A percentile compares a stretch with the other conserved stretches of the same genome.
Evolutionary conservation across 768 basidiomycete species (phyloP).

Genomic region (Xerocomus potaroensis): DNA sequence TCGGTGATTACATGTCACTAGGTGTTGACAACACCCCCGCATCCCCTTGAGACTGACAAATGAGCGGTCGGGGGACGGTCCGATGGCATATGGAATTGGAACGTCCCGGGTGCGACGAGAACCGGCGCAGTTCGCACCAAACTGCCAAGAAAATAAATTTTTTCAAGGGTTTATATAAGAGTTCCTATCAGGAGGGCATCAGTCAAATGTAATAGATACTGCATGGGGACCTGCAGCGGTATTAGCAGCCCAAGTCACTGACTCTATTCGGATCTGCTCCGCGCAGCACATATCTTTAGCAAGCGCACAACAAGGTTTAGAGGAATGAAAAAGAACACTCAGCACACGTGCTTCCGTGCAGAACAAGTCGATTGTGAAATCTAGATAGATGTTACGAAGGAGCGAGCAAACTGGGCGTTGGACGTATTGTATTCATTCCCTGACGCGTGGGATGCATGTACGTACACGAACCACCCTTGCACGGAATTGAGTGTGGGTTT

Average conservation of each 20-base stretch:
- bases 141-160: conserved; percentile 49
- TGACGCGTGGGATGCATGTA: not conserved
- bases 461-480: not conserved
- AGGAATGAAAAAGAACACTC: not conserved
- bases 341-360: not conserved
- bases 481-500: too few relatives aligned
- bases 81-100: conserved; percentile 1
- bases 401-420: too few relatives aligned
- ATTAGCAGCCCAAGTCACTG: too few relatives aligned
- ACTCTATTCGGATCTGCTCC: not conserved
- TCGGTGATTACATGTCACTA: conserved; percentile 17
- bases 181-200: conserved; percentile 29
- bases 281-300: not conserved
- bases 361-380: not conserved
- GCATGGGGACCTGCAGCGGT: too few relatives aligned
- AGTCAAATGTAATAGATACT: not conserved
- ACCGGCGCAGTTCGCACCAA: conserved; percentile 45
- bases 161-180: conserved; percentile 49
- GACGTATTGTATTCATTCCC: too few relatives aligned
- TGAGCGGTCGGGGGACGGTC: conserved; percentile 3
- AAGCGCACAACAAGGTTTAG: not conserved
- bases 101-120: conserved; percentile 9
- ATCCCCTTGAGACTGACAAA: conserved; percentile 5
- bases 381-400: too few relatives aligned
- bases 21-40: not conserved